Evolutionary conservation across 2,329 filamentous ascomycete genomes (phyloP).

Genomic region (Xylaria polymorpha): DNA sequence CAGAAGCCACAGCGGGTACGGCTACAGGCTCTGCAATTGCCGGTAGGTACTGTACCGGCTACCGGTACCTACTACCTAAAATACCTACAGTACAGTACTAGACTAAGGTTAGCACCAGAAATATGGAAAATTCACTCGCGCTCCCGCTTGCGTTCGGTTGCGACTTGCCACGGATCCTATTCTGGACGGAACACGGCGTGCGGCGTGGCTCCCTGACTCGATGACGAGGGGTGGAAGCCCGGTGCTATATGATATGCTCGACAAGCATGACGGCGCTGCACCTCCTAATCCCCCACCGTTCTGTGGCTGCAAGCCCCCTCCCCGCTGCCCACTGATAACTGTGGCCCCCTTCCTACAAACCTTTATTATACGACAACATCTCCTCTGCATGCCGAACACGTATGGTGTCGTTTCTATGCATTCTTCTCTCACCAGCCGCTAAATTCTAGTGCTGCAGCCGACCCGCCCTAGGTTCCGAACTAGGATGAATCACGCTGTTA

Average conservation of each 20-base stretch:
- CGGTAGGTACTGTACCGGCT: neutral
- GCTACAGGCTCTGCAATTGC: slow-evolving; percentile 1
- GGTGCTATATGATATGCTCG: neutral
- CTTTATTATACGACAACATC: neutral
- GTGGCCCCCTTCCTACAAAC: neutral
- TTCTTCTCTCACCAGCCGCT: neutral
- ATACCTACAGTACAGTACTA: too few relatives aligned
- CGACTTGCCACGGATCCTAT: neutral
- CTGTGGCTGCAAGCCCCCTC: neutral
- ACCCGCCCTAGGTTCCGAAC: slow-evolving; percentile 13
- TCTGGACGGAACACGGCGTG: neutral
- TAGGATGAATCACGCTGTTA: slow-evolving; percentile 45
- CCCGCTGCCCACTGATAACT: neutral
- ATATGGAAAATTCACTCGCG: neutral
- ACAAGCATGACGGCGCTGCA: neutral
- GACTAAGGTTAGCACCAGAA: too few relatives aligned
- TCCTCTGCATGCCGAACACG: slow-evolving; percentile 9
- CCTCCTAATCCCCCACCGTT: neutral
- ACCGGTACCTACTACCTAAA: too few relatives aligned
- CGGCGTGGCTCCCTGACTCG: neutral
- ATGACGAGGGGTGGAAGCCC: neutral
- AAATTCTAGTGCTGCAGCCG: neutral
- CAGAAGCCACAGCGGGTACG: slow-evolving; percentile 20
- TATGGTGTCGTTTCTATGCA: neutral
- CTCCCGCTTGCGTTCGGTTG: neutral